Evolutionary conservation across 2,329 filamentous ascomycete species (phyloP).

Genomic region (Fusarium foetens): DNA sequence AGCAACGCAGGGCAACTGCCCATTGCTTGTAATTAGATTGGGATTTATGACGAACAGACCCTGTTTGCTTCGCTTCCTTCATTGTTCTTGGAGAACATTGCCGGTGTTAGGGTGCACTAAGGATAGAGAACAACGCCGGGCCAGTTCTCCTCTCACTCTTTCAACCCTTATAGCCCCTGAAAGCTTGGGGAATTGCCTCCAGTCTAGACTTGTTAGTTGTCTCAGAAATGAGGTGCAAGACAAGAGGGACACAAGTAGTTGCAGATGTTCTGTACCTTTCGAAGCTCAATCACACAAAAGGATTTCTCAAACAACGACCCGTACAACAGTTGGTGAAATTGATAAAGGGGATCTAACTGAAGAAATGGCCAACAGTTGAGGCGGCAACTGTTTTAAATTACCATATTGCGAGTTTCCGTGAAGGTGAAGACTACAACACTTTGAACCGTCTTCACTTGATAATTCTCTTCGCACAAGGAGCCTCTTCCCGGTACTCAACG

Average conservation of each 20-base stretch:
- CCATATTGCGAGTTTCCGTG: rapidly evolving
- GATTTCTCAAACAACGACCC: background rate
- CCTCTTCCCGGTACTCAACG: no score
- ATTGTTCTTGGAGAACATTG: background rate
- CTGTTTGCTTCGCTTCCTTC: rapidly evolving
- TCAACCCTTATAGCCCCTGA: background rate
- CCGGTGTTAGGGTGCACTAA: background rate
- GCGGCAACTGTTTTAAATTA: background rate
- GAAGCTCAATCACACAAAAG: rapidly evolving
- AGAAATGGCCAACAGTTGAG: rapidly evolving
- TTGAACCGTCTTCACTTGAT: rapidly evolving
- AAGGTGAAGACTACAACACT: rapidly evolving
- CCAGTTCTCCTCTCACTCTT: no score
- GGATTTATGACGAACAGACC: rapidly evolving
- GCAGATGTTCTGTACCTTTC: background rate
- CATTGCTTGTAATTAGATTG: rapidly evolving
- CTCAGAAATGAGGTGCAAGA: background rate
- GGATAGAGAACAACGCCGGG: background rate
- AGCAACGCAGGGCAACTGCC: background rate
- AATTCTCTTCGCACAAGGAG: rapidly evolving
- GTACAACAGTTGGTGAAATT: rapidly evolving
- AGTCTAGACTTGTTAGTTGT: background rate
- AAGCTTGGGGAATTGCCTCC: no score
- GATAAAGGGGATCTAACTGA: rapidly evolving
- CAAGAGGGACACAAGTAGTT: background rate